Percentiles rank a stretch among this genome's conserved stretches.
phyloP scores from a whole-genome alignment of 345 rosid genomes.

The Hevea brasiliensis region DNA sequence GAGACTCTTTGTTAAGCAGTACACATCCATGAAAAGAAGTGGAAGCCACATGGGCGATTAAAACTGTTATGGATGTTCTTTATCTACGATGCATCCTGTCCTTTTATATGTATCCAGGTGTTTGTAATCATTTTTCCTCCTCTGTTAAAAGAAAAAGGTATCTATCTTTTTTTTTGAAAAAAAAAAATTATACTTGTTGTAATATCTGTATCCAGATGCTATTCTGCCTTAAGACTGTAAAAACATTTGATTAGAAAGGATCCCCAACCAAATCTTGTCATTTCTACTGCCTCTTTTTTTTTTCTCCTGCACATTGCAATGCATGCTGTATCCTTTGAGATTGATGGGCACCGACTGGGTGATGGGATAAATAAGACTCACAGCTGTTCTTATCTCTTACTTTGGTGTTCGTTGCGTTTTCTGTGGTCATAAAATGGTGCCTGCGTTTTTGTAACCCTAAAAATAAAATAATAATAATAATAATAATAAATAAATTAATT shows the following conservation, averaged over 20 bases:
- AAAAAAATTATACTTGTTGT: too few species aligned
- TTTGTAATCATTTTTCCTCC: not conserved
- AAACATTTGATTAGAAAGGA: too few species aligned
- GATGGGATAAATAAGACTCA: not conserved
- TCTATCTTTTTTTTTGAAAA: not conserved
- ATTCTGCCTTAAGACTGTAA: too few species aligned
- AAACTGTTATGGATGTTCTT: not conserved
- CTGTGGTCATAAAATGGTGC: conserved; percentile 14
- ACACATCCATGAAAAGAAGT: not conserved
- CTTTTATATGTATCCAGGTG: conserved; percentile 2
- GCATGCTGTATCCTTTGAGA: too few species aligned
- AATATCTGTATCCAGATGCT: too few species aligned
- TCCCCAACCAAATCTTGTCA: too few species aligned
- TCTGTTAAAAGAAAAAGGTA: not conserved
- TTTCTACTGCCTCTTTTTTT: too few species aligned
- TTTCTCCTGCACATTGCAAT: too few species aligned
- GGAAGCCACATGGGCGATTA: not conserved
- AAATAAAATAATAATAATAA: too few species aligned
- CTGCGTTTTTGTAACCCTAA: too few species aligned
- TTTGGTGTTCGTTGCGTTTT: conserved; percentile 14
- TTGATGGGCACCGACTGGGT: not conserved
- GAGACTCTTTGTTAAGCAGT: too few species aligned
- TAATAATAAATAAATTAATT: too few species aligned
- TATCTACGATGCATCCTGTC: not conserved
- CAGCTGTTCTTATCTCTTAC: conserved; percentile 7